phyloP scores from a whole-genome alignment of 345 rosid species.

The Lenwebbia sp. region DNA sequence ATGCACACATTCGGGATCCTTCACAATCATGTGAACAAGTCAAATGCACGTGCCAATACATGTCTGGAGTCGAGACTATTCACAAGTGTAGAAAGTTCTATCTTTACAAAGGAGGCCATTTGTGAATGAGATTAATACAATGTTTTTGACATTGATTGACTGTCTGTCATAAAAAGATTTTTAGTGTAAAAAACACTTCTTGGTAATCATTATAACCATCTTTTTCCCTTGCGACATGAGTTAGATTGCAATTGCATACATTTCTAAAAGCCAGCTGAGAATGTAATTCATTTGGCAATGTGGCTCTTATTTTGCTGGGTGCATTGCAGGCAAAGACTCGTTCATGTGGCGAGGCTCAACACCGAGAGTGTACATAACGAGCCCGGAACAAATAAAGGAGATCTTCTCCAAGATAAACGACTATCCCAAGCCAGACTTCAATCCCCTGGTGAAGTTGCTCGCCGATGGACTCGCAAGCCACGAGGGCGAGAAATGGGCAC shows the following conservation, averaged over 20 bases:
- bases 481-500: slow-evolving; percentile 11
- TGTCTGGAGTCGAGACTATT: neutral
- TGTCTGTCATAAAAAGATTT: neutral
- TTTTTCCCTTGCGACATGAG: neutral
- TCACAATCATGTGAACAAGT: neutral
- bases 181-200: neutral
- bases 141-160: neutral
- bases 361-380: slow-evolving; percentile 8
- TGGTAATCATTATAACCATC: neutral
- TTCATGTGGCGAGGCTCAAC: slow-evolving; percentile 10
- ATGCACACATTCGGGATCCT: neutral
- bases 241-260: neutral
- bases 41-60: neutral
- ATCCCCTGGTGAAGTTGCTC: slow-evolving; percentile 4
- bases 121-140: neutral
- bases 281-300: neutral
- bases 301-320: neutral
- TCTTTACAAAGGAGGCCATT: neutral
- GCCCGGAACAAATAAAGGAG: slow-evolving; percentile 3
- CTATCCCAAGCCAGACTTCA: neutral
- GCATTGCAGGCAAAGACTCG: slow-evolving; percentile 6
- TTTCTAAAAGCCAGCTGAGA: neutral
- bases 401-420: neutral
- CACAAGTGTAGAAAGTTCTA: neutral
- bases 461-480: neutral